Conservation (phyloP, 129 eudicot species). For the Gnaphalium uliginosum region DNA sequence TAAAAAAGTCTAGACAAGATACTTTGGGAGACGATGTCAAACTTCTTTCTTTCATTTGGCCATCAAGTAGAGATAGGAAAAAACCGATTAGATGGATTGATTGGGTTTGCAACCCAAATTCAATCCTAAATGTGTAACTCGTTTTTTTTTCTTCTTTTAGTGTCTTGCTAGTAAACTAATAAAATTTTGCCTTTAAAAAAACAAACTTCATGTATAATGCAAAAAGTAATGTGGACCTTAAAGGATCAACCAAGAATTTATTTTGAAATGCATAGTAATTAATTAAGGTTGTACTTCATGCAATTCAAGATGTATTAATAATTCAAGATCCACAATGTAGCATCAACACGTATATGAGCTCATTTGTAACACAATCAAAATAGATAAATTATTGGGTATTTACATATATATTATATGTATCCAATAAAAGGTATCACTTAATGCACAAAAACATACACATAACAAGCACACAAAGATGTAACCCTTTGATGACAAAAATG, state of each 20-base stretch:
- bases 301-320: not conserved
- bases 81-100: too few species aligned
- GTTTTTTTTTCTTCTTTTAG: too few species aligned
- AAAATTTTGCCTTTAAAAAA: too few species aligned
- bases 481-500: conserved; percentile 23
- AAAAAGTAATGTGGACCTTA: conserved; percentile 15
- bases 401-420: conserved; percentile 28
- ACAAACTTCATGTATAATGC: not conserved
- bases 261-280: not conserved
- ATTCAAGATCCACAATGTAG: too few species aligned
- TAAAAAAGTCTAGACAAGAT: too few species aligned
- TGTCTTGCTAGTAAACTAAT: too few species aligned
- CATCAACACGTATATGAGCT: conserved; percentile 13
- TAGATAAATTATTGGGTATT: conserved; percentile 6
- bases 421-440: conserved; percentile 23
- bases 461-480: conserved; percentile 15
- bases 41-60: too few species aligned
- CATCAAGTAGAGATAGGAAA: too few species aligned
- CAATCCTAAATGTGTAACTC: too few species aligned
- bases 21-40: too few species aligned
- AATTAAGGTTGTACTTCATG: conserved; percentile 1
- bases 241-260: conserved; percentile 2
- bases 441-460: conserved; percentile 21
- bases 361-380: conserved; percentile 9
- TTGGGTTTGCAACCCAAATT: too few species aligned